Base-by-base conservation (phyloP, 257 asterid genomes). In the Paulownia fortunei region DNA sequence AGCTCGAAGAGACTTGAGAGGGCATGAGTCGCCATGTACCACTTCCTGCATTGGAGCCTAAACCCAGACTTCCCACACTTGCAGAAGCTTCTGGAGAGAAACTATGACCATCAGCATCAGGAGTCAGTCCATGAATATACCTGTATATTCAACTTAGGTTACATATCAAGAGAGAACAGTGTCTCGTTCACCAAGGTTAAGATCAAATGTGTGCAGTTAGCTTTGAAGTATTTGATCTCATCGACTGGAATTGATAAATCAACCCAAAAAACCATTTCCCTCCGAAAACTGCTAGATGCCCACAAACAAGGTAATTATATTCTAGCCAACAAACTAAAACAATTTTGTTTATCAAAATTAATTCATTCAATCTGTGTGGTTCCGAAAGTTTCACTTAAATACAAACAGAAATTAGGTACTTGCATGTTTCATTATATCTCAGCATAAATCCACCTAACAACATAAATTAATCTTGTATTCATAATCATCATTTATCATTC, bases 21-120 rank as follows among this genome's bases (percentile, higher is more conserved):
- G 97, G 91, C 82, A 87, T 77, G 64, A 87, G 86, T 56, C 88
- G 84, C 98, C 98, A 92, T 0, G 91, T 67, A 46, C 81, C 80
- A 36, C 69, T 82, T 66, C 91, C 89, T 27, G 84, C 56, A 69
- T 69, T 80, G 23, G 90, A 88, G 78, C 93, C 90, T 73, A 91
- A 80, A 74, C 90, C 93, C 4, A 88, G 86, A 81, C 70, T 82
- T 76, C 89, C 88, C 60, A 69, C 80, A 71, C 83, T 83, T 72
- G 82, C 88, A 44, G 97, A 82, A 78, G 89, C 86, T 84, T 91
- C 97, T 0, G 81, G 78, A 5, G 95, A 86, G 85, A 83, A 91
- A 85, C 85, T 87, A 59, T 74, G 83, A 49, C 84, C 89, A 58
- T 88, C 89, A 42, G 86, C 78, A 71, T 85, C 85, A 13, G 89